phyloP scores from a whole-genome alignment of 345 rosid genomes.

The Boechera divaricarpa region DNA sequence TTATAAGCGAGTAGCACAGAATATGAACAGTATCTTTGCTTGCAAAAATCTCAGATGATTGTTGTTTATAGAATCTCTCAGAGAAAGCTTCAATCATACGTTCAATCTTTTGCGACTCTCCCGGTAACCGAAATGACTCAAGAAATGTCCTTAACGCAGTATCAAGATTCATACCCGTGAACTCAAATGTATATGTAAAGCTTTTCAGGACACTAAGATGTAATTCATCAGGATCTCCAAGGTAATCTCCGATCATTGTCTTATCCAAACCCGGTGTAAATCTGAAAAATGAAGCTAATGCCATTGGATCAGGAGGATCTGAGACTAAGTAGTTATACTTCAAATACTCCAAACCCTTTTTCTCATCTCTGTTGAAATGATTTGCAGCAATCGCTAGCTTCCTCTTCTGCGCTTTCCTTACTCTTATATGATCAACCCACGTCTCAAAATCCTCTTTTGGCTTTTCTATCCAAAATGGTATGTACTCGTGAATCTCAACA shows the following conservation, averaged over 20 bases:
- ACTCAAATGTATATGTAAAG: slow-evolving; percentile 75
- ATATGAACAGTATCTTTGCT: slow-evolving; percentile 76
- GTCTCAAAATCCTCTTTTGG: slow-evolving; percentile 59
- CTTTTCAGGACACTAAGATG: slow-evolving; percentile 73
- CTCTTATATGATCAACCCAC: slow-evolving; percentile 70
- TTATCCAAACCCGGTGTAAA: slow-evolving; percentile 75
- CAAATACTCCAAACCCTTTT: slow-evolving; percentile 85
- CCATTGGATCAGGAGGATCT: slow-evolving; percentile 73
- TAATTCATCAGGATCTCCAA: slow-evolving; percentile 90
- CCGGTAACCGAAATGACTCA: slow-evolving; percentile 81
- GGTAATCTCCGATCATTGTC: slow-evolving; percentile 77
- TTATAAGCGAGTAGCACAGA: slow-evolving; percentile 84
- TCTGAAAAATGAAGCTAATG: slow-evolving; percentile 71
- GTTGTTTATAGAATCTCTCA: slow-evolving; percentile 71
- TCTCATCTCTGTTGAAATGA: slow-evolving; percentile 81
- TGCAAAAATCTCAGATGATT: slow-evolving; percentile 69
- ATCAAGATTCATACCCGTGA: slow-evolving; percentile 83
- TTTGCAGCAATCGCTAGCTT: slow-evolving; percentile 71
- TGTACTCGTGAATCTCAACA: slow-evolving; percentile 62
- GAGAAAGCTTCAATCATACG: slow-evolving; percentile 85
- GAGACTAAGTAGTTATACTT: slow-evolving; percentile 63
- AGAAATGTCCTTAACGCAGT: slow-evolving; percentile 77
- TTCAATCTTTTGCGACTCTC: slow-evolving; percentile 90
- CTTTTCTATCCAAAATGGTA: slow-evolving; percentile 78
- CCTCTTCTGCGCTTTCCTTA: slow-evolving; percentile 76